Percentiles rank a stretch among this genome's conserved stretches.
Conservation (phyloP, 768 basidiomycete species). For the Auriscalpium vulgare region DNA sequence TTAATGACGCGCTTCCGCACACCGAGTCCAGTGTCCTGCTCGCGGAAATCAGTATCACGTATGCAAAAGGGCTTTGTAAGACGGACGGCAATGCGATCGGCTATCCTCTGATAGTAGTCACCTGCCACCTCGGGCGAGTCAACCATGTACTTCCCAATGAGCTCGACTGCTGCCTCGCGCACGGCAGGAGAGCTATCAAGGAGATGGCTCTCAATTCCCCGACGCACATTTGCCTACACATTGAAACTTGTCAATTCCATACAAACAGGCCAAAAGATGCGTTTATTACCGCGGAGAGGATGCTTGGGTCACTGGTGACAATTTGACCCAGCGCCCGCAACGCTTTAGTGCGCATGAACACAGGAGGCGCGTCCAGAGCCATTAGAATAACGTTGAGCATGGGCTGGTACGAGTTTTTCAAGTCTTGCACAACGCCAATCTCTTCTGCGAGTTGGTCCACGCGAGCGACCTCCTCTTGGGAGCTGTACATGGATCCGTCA, state of each 20-base stretch:
- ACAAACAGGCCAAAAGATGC: neutral
- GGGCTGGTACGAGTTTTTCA: constrained; percentile 76
- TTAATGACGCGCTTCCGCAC: constrained; percentile 97
- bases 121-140: constrained; percentile 82
- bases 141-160: constrained; percentile 96
- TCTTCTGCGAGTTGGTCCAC: constrained; percentile 68
- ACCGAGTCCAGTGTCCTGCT: constrained; percentile 85
- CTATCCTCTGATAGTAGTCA: constrained; percentile 83
- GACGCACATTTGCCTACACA: constrained; percentile 64
- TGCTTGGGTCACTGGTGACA: constrained; percentile 79
- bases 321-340: constrained; percentile 84
- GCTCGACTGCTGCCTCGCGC: constrained; percentile 92
- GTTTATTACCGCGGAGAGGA: constrained; percentile 60
- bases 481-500: constrained; percentile 28
- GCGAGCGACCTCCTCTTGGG: constrained; percentile 61
- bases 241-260: constrained; percentile 1
- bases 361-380: constrained; percentile 76
- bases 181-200: constrained; percentile 90
- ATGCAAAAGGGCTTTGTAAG: neutral
- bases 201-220: constrained; percentile 83
- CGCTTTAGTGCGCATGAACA: constrained; percentile 93
- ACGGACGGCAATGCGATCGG: constrained; percentile 83
- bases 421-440: constrained; percentile 66
- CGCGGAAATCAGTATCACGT: neutral
- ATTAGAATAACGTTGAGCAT: constrained; percentile 73